phyloP scores from a whole-genome alignment of 768 basidiomycete genomes.

The Russula ochroleuca region DNA sequence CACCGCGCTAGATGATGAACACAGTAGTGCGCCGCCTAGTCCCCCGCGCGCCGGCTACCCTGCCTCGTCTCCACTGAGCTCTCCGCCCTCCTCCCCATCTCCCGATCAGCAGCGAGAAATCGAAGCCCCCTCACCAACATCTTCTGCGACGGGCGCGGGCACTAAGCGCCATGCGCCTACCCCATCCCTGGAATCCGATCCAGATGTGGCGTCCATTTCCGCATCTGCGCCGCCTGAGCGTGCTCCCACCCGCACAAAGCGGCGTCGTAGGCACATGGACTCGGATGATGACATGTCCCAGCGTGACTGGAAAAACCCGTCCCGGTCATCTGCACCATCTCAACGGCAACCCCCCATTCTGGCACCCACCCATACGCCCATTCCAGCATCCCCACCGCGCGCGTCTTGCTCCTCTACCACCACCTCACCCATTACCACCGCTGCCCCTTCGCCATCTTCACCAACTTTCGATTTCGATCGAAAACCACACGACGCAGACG shows the following conservation, averaged over 20 bases:
- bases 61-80: slow-evolving; percentile 23
- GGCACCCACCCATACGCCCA: neutral
- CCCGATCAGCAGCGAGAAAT: slow-evolving; percentile 5
- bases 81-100: slow-evolving; percentile 19
- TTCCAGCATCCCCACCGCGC: neutral
- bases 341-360: neutral
- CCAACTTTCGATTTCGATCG: neutral
- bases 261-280: slow-evolving; percentile 14
- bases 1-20: slow-evolving; percentile 2
- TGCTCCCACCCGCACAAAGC: neutral
- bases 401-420: slow-evolving; percentile 1
- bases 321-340: neutral
- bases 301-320: slow-evolving; percentile 14
- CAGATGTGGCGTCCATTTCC: neutral
- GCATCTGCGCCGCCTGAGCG: neutral
- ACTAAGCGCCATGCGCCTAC: neutral
- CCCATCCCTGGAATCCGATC: neutral
- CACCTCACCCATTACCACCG: neutral
- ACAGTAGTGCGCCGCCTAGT: slow-evolving; percentile 1
- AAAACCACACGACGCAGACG: neutral
- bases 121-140: neutral
- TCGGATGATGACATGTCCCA: slow-evolving; percentile 11
- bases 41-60: neutral
- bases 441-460: neutral
- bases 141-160: neutral